Evolutionary conservation across 805 yeast genomes (phyloP), one percentile per base, ranked within the genome.

Genomic region (Kurtzmaniella cleridarum): DNA sequence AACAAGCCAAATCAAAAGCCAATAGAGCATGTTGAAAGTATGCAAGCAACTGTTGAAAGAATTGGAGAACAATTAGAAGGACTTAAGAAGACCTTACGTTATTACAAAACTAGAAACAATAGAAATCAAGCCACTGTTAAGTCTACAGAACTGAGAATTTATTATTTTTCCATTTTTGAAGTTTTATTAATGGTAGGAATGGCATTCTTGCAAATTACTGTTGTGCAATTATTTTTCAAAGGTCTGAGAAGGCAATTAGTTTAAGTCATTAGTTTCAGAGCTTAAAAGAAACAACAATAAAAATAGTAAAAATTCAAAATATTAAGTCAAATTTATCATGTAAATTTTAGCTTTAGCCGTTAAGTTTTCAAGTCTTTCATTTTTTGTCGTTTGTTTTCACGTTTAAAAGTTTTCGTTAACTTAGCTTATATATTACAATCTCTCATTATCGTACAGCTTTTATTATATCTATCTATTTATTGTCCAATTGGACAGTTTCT

Each of bases 111-210:
- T 10, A 82, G 98, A 69, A 91, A 86, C 63, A 79, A 79, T 66
- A 78, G 98, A 66, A 91, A 91, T 66, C 93, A 87, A 76, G 78
- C 83, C 36, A 87, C 96, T 32, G 96, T 87, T 46, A 72, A 73
- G 60, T 78, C 87, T 36, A 87, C 95, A 26, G 86, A 82, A 54
- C 67, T 81, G 14, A 79, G 95, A 57, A 75, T 87, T 43, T 81
- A 84, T 56, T 86, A 82, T 76, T 76, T 85, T 54, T 79, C 90
- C 34, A 64, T 85, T 39, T 62, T 78, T 42, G 89, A 83, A 57
- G 84, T 86, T 47, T 57, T 77, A 31, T 69, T 83, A 50, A 84
- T 84, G 76, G 86, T 83, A 36, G 80, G 79, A 28, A 78, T 84
- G 84, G 85, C 88, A 14, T 68, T 66, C 18, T 72, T 79, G 52